These are phyloP conservation scores for Saccharomyces kudriavzevii DNA, from an alignment of 805 yeast genomes.

Conservation along the genomic window DNA sequence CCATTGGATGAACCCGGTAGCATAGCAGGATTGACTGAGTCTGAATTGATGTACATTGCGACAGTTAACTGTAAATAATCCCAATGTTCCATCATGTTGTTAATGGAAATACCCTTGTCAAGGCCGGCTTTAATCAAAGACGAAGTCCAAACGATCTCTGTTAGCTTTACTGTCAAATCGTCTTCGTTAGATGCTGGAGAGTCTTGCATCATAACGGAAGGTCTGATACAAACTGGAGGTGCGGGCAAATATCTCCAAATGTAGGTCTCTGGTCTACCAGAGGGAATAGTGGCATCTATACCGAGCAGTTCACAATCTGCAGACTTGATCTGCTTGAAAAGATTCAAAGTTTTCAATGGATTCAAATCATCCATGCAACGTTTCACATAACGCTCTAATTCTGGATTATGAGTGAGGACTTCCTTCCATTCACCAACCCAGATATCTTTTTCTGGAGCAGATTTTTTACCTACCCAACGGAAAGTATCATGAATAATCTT, in stretches of 20 bases:
- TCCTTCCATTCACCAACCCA: slow-evolving; percentile 85
- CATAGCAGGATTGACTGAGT: slow-evolving; percentile 75
- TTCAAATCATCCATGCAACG: slow-evolving; percentile 89
- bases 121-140: slow-evolving; percentile 89
- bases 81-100: slow-evolving; percentile 97
- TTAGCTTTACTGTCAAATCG: slow-evolving; percentile 88
- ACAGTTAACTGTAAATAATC: slow-evolving; percentile 90
- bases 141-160: slow-evolving; percentile 97
- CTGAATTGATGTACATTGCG: slow-evolving; percentile 96
- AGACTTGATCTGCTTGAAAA: slow-evolving; percentile 80
- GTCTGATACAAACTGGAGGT: slow-evolving; percentile 97
- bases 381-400: slow-evolving; percentile 75
- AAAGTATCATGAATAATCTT: slow-evolving; percentile 93
- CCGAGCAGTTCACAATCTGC: slow-evolving; percentile 90
- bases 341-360: slow-evolving; percentile 78
- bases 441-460: slow-evolving; percentile 69
- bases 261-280: slow-evolving; percentile 93
- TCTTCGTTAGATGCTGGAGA: slow-evolving; percentile 90
- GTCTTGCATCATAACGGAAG: slow-evolving; percentile 90
- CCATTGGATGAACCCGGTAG: slow-evolving; percentile 55
- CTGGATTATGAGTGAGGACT: slow-evolving; percentile 72
- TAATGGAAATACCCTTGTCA: slow-evolving; percentile 88
- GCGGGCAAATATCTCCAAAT: slow-evolving; percentile 97
- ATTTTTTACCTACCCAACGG: slow-evolving; percentile 89
- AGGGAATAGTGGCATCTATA: slow-evolving; percentile 65